phyloP scores from a whole-genome alignment of 129 eudicot species.

The Rutidosis leptorrhynchoides region DNA sequence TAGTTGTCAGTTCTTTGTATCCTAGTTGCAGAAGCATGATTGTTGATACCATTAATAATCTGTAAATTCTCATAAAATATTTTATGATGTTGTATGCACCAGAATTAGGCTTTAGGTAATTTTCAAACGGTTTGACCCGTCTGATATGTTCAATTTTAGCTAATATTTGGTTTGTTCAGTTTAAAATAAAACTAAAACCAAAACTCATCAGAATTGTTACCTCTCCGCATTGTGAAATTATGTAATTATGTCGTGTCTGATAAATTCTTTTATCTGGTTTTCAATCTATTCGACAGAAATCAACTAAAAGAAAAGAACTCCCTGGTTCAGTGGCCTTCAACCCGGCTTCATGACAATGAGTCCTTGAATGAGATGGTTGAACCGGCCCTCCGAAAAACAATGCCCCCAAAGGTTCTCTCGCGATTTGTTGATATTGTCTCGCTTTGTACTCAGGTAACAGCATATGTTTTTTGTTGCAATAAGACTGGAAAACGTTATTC shows the following conservation, averaged over 20 bases:
- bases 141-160: no score
- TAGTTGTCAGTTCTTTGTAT: no score
- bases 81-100: no score
- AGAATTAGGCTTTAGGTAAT: no score
- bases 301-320: conserved; percentile 63
- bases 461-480: neutral
- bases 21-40: no score
- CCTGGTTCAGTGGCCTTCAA: conserved; percentile 82
- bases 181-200: neutral
- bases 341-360: conserved; percentile 73
- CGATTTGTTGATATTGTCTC: conserved; percentile 74
- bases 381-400: conserved; percentile 43
- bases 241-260: conserved; percentile 5
- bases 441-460: conserved; percentile 80
- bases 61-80: no score
- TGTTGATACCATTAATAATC: no score
- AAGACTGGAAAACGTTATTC: neutral
- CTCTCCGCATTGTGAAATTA: no score
- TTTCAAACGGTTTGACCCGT: no score
- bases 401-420: conserved; percentile 60
- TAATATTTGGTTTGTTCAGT: no score
- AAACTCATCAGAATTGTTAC: no score
- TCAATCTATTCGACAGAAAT: conserved; percentile 38
- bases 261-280: neutral
- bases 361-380: conserved; percentile 79